phyloP scores from a whole-genome alignment of 2,329 filamentous ascomycete species.

The Ophiostoma ips region DNA sequence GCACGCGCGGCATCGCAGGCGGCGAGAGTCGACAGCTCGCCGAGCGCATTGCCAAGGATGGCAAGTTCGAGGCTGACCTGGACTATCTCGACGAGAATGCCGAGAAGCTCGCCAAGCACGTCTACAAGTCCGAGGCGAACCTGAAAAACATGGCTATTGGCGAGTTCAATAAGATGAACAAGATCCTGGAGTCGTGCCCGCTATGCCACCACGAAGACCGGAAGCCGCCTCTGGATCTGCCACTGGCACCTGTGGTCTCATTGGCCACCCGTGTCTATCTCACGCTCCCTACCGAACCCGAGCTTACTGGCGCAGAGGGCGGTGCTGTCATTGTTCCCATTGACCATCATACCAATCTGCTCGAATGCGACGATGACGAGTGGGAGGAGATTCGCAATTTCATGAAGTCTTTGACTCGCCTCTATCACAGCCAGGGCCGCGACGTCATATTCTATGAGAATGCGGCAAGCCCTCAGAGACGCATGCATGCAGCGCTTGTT shows the following conservation, averaged over 20 bases:
- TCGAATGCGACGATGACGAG: conserved; percentile 98
- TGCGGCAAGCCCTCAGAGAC: conserved; percentile 65
- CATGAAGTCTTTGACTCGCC: conserved; percentile 87
- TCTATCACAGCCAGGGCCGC: conserved; percentile 87
- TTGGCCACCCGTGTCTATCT: conserved; percentile 77
- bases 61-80: conserved; percentile 78
- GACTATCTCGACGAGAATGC: conserved; percentile 98
- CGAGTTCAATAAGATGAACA: conserved; percentile 83
- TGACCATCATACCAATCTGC: conserved; percentile 71
- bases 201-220: conserved; percentile 85
- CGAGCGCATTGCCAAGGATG: conserved; percentile 87
- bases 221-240: conserved; percentile 47
- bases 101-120: conserved; percentile 68
- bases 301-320: conserved; percentile 56
- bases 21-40: conserved; percentile 74
- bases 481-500: conserved; percentile 71
- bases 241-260: conserved; percentile 72
- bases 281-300: conserved; percentile 79
- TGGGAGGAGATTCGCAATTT: conserved; percentile 99
- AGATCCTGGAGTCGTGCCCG: conserved; percentile 72
- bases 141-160: conserved; percentile 76
- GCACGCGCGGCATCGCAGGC: conserved; percentile 62
- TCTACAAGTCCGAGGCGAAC: conserved; percentile 77
- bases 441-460: conserved; percentile 98
- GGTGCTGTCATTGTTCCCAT: conserved; percentile 82